Evolutionary conservation across 768 basidiomycete species (phyloP), one percentile per base, ranked within the genome.

Genomic region (Tylopilus plumbeoviolaceoides): DNA sequence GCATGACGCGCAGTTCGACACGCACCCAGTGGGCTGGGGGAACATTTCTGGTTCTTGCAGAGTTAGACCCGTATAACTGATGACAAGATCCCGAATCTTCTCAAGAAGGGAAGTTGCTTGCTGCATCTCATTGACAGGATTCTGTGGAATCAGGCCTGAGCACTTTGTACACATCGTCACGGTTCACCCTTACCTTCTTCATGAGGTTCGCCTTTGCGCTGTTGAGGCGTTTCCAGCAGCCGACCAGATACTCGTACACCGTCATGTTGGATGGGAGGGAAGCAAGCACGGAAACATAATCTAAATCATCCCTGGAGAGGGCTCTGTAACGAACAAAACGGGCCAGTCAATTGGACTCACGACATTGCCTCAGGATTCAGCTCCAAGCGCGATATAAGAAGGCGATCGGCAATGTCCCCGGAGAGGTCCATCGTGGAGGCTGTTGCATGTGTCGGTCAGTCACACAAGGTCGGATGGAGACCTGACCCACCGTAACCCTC

Each of bases 1-100:
- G n/a, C 15, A 21, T 41, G 30, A 36, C 35, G 14, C 31, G 47
- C 20, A n/a, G 7, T 17, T 31, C 45, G 20, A 44, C 23, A 73
- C 80, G 54, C 68, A 90, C 93, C 82, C 79, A 48, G 70, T 50
- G 10, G 94, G 95, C 59, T 97, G 91, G 44, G 92, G 89, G 59
- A 99, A 98, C 87, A 98, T 95, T 36, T 84, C 85, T 1, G 95
- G 90, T 54, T 95, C 94, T 70, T 95, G 92, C 10, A 99, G 74
- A 21, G 81, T 88, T 44, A 98, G 77, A 6, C 94, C 95, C 11
- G 86, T 82, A 71, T 97, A 97, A 51, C 87, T 91, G 58, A 98
- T 82, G 46, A 98, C 70, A 15, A 97, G 76, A 51, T 87, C 80
- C n/a, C 87, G 85, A 35, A 89, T 66, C 67, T 85, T 91, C 40